phyloP scores from a whole-genome alignment of 164 flowering plant species.

The Stephania japonica region DNA sequence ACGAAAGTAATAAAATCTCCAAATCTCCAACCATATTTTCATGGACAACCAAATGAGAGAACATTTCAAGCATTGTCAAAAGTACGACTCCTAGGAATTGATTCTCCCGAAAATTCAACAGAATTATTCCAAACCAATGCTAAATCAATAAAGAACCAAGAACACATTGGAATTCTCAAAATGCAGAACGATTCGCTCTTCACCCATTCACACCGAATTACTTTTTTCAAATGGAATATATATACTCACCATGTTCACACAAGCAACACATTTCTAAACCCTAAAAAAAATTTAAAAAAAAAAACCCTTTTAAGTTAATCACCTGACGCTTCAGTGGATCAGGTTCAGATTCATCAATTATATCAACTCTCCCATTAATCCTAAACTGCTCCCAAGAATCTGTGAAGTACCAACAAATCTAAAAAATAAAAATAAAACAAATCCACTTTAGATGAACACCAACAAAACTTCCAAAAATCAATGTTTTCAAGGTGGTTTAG shows the following conservation, averaged over 20 bases:
- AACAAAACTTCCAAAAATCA: background rate
- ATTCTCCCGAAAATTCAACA: no score
- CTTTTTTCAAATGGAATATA: background rate
- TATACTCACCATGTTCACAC: background rate
- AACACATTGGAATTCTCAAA: background rate
- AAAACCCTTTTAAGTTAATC: background rate
- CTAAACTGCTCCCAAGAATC: slow-evolving; percentile 98
- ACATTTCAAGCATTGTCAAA: no score
- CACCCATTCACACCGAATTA: background rate
- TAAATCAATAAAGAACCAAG: background rate
- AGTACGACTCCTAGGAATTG: no score
- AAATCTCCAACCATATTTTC: no score
- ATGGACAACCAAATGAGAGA: no score
- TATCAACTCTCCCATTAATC: slow-evolving; percentile 61
- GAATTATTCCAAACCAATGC: background rate
- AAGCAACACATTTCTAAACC: background rate
- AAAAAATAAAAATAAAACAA: slow-evolving; percentile 10
- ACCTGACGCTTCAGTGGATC: slow-evolving; percentile 72
- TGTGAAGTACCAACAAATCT: slow-evolving; percentile 97
- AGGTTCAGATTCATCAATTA: slow-evolving; percentile 54
- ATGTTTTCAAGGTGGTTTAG: no score
- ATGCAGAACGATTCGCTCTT: background rate
- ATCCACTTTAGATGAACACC: background rate
- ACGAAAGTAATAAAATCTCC: no score
- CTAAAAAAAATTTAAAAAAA: background rate